Base-by-base conservation (phyloP, 305 asterid genomes). In the Fraxinus greggii region DNA sequence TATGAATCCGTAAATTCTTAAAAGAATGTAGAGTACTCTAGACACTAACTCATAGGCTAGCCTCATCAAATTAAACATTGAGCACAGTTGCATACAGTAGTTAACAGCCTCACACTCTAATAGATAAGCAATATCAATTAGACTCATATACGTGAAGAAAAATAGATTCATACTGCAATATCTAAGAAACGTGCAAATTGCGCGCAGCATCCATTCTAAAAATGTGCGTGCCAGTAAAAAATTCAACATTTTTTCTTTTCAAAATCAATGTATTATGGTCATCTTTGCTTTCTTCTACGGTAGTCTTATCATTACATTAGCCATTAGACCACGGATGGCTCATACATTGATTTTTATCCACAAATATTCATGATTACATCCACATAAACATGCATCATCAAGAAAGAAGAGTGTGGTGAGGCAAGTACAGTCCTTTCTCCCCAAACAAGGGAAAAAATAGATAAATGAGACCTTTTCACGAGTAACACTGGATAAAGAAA, bases 91-190 rank as follows among this genome's bases (percentile, higher is more conserved):
- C 75, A 31, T 29, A 70, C 42, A 70, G 42, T 17, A 70, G 42
- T 70, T 3, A 70, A 31, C 36, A 32, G 45, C 45, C 35, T 72
- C 23, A 19, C 42, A 31, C 38, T 2, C 19, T 29, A 5, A 32
- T 72, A 32, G 13, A 72, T 72, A 72, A 72, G 24, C 24, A 72
- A 32, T 72, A 72, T n/a, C 76, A 72, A 72, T 72, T 32, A 72
- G 23, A n/a, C 45, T 31, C 28, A 17, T 36, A 32, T 72, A 29
- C 75, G 32, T 12, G 75, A 29, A 69, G 75, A 29, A 69, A 51
- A 69, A 69, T 9, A 17, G 38, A 28, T 69, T 69, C 75, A 69
- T 69, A 15, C 38, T 29, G 76, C 42, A 70, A 70, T 31, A 72
- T 15, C 26, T 72, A 72, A 72, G 45, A 72, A 32, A 32, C 13